phyloP scores from a whole-genome alignment of 148 eudicot species.

The Fallopia convolvulus region DNA sequence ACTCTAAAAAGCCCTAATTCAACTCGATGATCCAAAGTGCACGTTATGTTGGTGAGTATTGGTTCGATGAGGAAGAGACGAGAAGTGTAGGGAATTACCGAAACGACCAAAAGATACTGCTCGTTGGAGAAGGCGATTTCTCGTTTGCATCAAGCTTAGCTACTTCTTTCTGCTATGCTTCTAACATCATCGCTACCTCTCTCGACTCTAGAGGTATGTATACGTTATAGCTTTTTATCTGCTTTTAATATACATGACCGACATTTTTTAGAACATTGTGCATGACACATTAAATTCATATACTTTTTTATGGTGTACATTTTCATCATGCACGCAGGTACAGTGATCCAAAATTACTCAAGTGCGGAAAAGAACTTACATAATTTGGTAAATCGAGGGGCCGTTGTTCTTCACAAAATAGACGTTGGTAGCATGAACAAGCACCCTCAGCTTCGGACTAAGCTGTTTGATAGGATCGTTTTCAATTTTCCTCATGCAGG shows the following conservation, averaged over 20 bases:
- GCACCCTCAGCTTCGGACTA: neutral
- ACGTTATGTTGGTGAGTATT: neutral
- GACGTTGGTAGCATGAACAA: neutral
- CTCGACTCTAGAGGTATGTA: neutral
- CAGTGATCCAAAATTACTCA: neutral
- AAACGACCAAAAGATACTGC: neutral
- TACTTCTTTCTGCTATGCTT: neutral
- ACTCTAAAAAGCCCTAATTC: too few species aligned
- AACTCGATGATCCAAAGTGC: neutral
- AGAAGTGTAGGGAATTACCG: neutral
- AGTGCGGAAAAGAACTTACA: neutral
- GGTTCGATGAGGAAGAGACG: neutral
- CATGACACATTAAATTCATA: too few species aligned
- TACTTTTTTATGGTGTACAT: neutral
- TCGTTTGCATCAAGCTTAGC: neutral
- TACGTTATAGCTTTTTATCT: too few species aligned
- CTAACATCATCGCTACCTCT: neutral
- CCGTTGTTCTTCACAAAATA: neutral
- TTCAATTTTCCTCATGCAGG: slow-evolving; percentile 27
- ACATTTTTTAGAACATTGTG: too few species aligned
- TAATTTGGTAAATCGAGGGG: neutral
- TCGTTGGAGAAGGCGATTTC: slow-evolving; percentile 8
- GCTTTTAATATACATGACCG: too few species aligned
- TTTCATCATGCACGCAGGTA: neutral
- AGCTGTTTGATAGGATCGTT: slow-evolving; percentile 21